Percentiles rank a stretch among this genome's conserved stretches.
Conservation (phyloP, 768 basidiomycete genomes). For the Tulasnella calospora region DNA sequence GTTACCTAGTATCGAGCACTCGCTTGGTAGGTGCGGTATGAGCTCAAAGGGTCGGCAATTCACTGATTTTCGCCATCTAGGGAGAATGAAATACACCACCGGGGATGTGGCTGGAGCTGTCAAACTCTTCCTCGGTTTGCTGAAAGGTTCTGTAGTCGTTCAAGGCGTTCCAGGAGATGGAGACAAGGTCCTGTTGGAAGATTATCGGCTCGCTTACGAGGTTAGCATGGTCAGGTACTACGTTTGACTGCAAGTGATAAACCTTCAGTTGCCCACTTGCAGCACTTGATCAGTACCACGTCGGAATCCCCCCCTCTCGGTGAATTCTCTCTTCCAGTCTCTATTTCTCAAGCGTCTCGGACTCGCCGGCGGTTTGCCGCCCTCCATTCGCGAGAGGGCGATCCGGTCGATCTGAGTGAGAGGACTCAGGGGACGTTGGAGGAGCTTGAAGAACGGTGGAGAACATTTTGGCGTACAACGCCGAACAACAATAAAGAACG, state of each 20-base stretch:
- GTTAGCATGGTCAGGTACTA: slow-evolving; percentile 43
- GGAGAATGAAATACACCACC: slow-evolving; percentile 83
- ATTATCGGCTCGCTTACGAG: slow-evolving; percentile 80
- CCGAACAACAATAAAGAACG: slow-evolving; percentile 46
- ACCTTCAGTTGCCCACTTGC: neutral
- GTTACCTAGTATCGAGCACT: slow-evolving; percentile 69
- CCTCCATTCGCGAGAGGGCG: slow-evolving; percentile 41
- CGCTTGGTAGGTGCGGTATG: slow-evolving; percentile 51
- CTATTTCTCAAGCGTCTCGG: slow-evolving; percentile 55
- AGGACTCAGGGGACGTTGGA: slow-evolving; percentile 45
- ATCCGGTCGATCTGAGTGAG: slow-evolving; percentile 34
- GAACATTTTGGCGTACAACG: slow-evolving; percentile 48
- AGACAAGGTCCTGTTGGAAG: slow-evolving; percentile 74
- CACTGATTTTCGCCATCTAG: slow-evolving; percentile 39
- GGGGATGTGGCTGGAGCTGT: slow-evolving; percentile 77
- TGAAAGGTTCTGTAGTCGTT: slow-evolving; percentile 46
- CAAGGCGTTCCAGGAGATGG: slow-evolving; percentile 31
- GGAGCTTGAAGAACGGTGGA: slow-evolving; percentile 62
- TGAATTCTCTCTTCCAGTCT: slow-evolving; percentile 59
- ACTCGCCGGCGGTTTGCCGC: slow-evolving; percentile 56
- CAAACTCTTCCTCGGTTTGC: slow-evolving; percentile 65
- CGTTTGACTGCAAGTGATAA: neutral
- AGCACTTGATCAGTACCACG: slow-evolving; percentile 69
- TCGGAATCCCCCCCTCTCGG: slow-evolving; percentile 39
- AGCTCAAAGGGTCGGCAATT: slow-evolving; percentile 18